Evolutionary conservation across 2,329 filamentous ascomycete genomes (phyloP), one percentile per base, ranked within the genome.

Genomic region (Sordariomycetes sp.): DNA sequence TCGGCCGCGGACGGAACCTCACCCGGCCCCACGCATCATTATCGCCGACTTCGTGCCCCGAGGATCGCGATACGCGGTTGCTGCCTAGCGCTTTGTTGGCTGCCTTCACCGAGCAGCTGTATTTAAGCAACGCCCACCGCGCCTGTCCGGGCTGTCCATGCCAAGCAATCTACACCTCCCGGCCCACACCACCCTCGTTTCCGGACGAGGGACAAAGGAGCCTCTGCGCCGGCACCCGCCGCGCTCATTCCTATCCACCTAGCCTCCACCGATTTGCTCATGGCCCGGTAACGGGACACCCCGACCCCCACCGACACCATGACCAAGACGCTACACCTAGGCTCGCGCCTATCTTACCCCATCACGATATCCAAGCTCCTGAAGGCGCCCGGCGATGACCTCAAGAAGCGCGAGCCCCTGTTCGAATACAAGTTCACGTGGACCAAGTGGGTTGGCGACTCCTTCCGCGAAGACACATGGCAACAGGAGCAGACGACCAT

Each of bases 381-480:
- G 64, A 91, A 90, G 72, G 76, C 79, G 63, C 81, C 83, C 22
- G 88, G 89, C 71, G 90, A 96, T 65, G 69, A 80, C 61, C 82
- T 99, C 67, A 80, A 83, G 66, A 88, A 88, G 71, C 78, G 90
- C 67, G 88, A 91, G 66, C 80, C 85, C 58, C 79, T 97, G 59
- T 86, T 99, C 69, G 84, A 89, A 70, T 99, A 97, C 79, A 86
- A 85, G 61, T 99, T 92, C 75, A 85, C 85, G 66, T 92, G 87
- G 72, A 86, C 78, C 68, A 87, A 90, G 72, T 84, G 85, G 64
- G 83, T 94, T 60, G 87, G 87, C 68, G 87, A 95, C 59, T 77
- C 77, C 20, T 72, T 75, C 32, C 78, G 77, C 59, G 72, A 71
- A 65, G 84, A 88, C 62, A 78, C 85, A 63, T 78, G 85, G 70